Evolutionary conservation across 129 eudicot species (phyloP).

Genomic region (Pittosporum tobira): DNA sequence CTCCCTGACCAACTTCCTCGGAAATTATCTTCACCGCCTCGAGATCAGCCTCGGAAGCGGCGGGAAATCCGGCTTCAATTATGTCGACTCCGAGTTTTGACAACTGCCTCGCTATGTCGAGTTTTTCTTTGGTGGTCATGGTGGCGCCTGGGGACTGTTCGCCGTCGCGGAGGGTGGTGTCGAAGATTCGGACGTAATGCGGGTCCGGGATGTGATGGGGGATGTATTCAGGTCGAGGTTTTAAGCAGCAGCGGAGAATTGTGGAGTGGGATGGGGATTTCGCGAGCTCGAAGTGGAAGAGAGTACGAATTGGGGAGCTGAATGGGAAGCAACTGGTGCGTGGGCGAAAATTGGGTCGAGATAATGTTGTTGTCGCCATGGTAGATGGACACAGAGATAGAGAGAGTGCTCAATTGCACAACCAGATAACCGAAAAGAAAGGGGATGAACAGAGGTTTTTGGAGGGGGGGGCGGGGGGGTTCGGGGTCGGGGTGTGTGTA

Average conservation of each 20-base stretch:
- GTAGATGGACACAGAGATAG: no score
- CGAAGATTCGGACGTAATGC: conserved; percentile 69
- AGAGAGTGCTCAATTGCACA: no score
- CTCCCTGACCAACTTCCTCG: conserved; percentile 31
- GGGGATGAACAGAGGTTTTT: no score
- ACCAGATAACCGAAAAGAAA: no score
- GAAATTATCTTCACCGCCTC: conserved; percentile 76
- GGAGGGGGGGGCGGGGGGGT: no score
- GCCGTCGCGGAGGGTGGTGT: conserved; percentile 90
- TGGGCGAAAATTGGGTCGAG: conserved; percentile 10
- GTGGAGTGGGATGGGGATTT: not conserved
- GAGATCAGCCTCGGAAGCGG: conserved; percentile 67
- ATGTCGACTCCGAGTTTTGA: conserved; percentile 75
- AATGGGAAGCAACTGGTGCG: not conserved
- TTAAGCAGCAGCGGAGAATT: conserved; percentile 21
- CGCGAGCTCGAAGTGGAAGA: conserved; percentile 11
- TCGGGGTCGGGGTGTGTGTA: no score
- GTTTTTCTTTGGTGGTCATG: conserved; percentile 72
- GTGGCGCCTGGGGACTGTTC: conserved; percentile 95
- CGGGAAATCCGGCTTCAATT: conserved; percentile 93
- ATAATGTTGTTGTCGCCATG: conserved; percentile 10
- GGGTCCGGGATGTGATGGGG: conserved; percentile 67
- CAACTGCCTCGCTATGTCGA: conserved; percentile 63
- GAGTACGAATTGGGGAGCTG: conserved; percentile 7
- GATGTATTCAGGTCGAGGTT: conserved; percentile 39